Base-by-base conservation (phyloP, 1,284 basidiomycete species). In the Melampsora americana region DNA sequence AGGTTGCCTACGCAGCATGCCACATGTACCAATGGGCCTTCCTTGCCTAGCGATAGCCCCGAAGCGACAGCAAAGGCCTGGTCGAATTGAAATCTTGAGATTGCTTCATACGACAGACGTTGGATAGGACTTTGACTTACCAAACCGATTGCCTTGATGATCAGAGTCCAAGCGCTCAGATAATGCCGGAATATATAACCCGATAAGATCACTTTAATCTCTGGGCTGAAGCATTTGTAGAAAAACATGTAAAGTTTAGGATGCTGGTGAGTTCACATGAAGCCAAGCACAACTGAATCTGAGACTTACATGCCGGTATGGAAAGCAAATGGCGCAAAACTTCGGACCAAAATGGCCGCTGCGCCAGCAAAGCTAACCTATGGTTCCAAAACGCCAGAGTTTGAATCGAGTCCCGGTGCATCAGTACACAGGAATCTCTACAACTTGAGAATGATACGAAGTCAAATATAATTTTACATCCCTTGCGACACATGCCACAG, bases 151-250 rank as follows among this genome's bases (percentile, higher is more conserved):
- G 66, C 65, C 61, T 76, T 76, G 59, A 76, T 76, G 12, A 69
- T 66, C 20, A 91, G 85, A 0, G 88, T 90, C 89, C 89, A 90
- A 0, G 88, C 86, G n/a, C 87, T 86, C 12, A 91, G 84, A 80
- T 90, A 90, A 0, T 87, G 84, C 79, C 90, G 88, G 61, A 91
- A 86, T 20, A 90, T 89, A 80, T 90, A 90, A 69, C 89, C 89
- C 60, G 88, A 87, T 32, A 91, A 84, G 75, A 91, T 90, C 64
- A 89, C 89, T 82, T 91, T 90, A 66, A 91, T 91, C 82, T 91
- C 89, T 20, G 89, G 89, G 79, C 90, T 44, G 76, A 44, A 48
- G 69, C 42, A 56, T 71, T 16, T 46, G 59, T 69, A 9, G 69
- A 30, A n/a, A 0, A 56, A 26, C 16, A 28, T 35, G 32, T 30